Conservation (phyloP, 108 stramenopile genomes). For the Nitzschia sp. region DNA sequence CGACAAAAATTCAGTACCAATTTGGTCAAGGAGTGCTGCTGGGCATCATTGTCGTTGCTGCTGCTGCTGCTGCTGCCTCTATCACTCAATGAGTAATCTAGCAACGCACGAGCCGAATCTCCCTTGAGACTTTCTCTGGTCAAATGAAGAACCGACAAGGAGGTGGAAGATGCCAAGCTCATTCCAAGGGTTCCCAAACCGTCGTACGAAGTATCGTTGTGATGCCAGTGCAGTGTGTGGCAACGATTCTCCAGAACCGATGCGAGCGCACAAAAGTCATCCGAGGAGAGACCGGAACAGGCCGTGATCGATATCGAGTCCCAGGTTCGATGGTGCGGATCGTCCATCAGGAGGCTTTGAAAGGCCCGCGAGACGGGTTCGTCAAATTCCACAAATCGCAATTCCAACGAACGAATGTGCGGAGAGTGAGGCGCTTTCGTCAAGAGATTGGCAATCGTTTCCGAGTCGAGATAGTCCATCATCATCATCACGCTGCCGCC, state of each 20-base stretch:
- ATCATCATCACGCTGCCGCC: conserved; percentile 3
- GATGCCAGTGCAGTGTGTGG: conserved; percentile 6
- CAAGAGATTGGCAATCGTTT: conserved; percentile 10
- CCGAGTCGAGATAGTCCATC: neutral
- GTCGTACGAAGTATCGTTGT: neutral
- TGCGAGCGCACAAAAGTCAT: neutral
- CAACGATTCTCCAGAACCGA: neutral
- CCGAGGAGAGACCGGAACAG: neutral
- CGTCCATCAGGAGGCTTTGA: neutral
- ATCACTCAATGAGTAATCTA: no score
- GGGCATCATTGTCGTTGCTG: neutral
- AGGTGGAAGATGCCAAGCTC: neutral
- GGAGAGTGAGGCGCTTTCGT: conserved; percentile 1
- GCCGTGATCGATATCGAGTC: neutral
- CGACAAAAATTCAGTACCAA: conserved; percentile 25
- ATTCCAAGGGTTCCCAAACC: conserved; percentile 2
- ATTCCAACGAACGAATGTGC: conserved; percentile 2
- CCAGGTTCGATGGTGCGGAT: neutral
- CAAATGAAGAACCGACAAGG: conserved; percentile 3
- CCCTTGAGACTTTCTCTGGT: neutral
- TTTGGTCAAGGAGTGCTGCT: neutral
- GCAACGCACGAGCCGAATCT: conserved; percentile 2
- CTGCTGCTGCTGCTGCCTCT: neutral
- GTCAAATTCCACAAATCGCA: conserved; percentile 27
- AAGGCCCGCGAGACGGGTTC: neutral